A percentile compares a stretch with the other conserved stretches of the same genome.
phyloP scores from a whole-genome alignment of 2,329 filamentous ascomycete species.

The Neodidymelliopsis sp. region DNA sequence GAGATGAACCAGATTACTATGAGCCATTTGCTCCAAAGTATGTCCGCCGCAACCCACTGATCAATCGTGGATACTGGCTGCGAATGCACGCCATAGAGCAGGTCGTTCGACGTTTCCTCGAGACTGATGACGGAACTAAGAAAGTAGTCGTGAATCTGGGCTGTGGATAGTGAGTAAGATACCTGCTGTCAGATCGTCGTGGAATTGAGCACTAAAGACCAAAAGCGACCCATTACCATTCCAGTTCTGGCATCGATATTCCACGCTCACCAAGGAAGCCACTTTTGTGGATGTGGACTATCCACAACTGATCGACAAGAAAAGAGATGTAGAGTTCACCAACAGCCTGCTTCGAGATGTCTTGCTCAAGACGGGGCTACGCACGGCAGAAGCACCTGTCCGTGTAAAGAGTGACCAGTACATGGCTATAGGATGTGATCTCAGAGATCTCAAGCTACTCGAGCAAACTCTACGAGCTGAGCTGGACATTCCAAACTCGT shows the following conservation, averaged over 20 bases:
- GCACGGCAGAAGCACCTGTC: slow-evolving; percentile 37
- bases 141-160: slow-evolving; percentile 86
- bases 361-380: slow-evolving; percentile 37
- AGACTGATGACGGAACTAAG: slow-evolving; percentile 59
- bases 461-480: slow-evolving; percentile 65
- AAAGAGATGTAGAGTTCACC: slow-evolving; percentile 70
- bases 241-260: slow-evolving; percentile 76
- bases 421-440: slow-evolving; percentile 80
- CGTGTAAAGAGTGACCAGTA: slow-evolving; percentile 69
- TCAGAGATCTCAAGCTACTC: slow-evolving; percentile 71
- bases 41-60: slow-evolving; percentile 82
- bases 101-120: slow-evolving; percentile 76
- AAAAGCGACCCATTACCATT: slow-evolving; percentile 85
- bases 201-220: slow-evolving; percentile 26
- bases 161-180: slow-evolving; percentile 80
- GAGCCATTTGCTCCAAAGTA: slow-evolving; percentile 87
- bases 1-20: slow-evolving; percentile 81
- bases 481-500: slow-evolving; percentile 64
- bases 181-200: slow-evolving; percentile 1
- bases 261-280: slow-evolving; percentile 63
- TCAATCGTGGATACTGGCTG: slow-evolving; percentile 89
- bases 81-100: slow-evolving; percentile 83
- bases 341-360: slow-evolving; percentile 55
- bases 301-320: slow-evolving; percentile 77
- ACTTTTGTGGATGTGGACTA: slow-evolving; percentile 89